These are phyloP conservation scores for Candida suzukii DNA, from an alignment of 805 yeast species.

Conservation along the genomic window DNA sequence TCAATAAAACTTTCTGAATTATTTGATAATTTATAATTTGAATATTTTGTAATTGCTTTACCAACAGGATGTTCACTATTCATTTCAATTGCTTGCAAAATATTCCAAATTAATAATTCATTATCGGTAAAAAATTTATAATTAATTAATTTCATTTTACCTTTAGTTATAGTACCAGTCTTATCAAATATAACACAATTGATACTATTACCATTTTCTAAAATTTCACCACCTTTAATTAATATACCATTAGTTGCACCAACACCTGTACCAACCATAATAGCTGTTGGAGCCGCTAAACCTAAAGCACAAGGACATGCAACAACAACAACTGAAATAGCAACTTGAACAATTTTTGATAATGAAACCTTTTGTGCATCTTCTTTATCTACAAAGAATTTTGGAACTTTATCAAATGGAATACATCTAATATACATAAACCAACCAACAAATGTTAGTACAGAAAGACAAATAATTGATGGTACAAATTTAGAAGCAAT, in stretches of 20 bases:
- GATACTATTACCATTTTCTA: slow-evolving; percentile 64
- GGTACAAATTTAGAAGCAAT: slow-evolving; percentile 87
- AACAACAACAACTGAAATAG: slow-evolving; percentile 90
- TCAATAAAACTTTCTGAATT: neutral
- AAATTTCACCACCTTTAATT: slow-evolving; percentile 86
- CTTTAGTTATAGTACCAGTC: slow-evolving; percentile 91
- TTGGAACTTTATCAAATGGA: slow-evolving; percentile 14
- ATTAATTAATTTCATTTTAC: slow-evolving; percentile 50
- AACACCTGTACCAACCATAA: slow-evolving; percentile 97
- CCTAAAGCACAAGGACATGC: slow-evolving; percentile 99
- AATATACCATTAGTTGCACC: slow-evolving; percentile 88
- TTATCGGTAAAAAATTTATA: slow-evolving; percentile 13
- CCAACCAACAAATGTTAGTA: slow-evolving; percentile 66
- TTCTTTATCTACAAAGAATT: slow-evolving; percentile 15
- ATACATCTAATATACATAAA: slow-evolving; percentile 24
- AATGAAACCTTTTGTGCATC: slow-evolving; percentile 12
- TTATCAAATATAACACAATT: slow-evolving; percentile 80
- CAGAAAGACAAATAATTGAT: slow-evolving; percentile 51
- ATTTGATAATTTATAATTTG: slow-evolving; percentile 5
- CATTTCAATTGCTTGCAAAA: slow-evolving; percentile 53
- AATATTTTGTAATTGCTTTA: slow-evolving; percentile 47
- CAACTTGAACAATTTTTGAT: slow-evolving; percentile 47
- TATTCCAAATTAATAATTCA: slow-evolving; percentile 36
- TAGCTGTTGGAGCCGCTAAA: slow-evolving; percentile 96
- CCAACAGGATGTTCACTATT: slow-evolving; percentile 89